phyloP scores from a whole-genome alignment of 2,329 filamentous ascomycete genomes.

The Ophiostoma triangulosporum region DNA sequence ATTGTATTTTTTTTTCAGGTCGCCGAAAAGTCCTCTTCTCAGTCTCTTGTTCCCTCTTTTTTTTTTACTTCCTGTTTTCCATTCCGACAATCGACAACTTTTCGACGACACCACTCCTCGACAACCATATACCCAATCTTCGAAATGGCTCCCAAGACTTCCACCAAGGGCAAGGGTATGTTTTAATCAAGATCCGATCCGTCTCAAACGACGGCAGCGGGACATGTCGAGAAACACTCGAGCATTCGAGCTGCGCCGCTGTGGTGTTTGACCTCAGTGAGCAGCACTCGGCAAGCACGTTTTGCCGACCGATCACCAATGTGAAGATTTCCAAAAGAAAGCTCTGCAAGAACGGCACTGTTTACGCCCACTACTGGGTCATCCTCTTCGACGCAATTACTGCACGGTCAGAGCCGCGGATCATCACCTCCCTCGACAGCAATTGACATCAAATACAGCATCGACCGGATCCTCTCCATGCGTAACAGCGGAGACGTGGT shows the following conservation, averaged over 20 bases:
- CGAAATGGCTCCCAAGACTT: slow-evolving; percentile 27
- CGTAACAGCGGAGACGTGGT: not conserved
- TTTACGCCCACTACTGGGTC: not conserved
- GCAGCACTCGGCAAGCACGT: not conserved
- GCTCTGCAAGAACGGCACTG: slow-evolving; percentile 9
- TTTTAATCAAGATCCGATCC: slow-evolving; percentile 7
- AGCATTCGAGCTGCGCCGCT: not conserved
- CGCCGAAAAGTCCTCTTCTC: not conserved
- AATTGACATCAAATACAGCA: not conserved
- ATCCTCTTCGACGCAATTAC: not conserved
- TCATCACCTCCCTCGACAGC: not conserved
- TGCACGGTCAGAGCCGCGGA: not conserved
- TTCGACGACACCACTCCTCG: slow-evolving; percentile 7
- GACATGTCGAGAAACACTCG: not conserved
- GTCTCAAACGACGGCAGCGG: not conserved
- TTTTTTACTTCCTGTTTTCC: not conserved
- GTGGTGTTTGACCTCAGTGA: not conserved
- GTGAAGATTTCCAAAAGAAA: slow-evolving; percentile 6
- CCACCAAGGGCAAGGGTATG: slow-evolving; percentile 26
- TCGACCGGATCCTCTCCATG: not conserved
- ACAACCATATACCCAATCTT: slow-evolving; percentile 14
- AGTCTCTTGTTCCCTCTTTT: not conserved
- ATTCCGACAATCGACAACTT: slow-evolving; percentile 3
- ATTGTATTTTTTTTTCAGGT: not conserved
- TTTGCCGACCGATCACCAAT: not conserved